These are phyloP conservation scores for Rhizophora mangle DNA, from an alignment of 345 rosid species.

Conservation along the genomic window DNA sequence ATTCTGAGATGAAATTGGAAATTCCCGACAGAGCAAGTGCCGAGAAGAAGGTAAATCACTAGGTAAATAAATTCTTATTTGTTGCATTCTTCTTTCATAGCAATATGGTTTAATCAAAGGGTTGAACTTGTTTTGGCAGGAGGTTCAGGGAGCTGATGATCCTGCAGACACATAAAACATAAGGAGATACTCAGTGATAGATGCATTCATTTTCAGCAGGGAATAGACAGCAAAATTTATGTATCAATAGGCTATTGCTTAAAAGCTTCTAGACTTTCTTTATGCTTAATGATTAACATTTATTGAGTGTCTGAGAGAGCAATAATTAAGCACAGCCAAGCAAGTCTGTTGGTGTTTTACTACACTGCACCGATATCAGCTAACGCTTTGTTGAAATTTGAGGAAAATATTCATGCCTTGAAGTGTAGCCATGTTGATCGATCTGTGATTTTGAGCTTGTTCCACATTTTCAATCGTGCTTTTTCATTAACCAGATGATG, in stretches of 20 bases:
- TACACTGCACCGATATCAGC: no score
- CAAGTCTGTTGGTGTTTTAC: no score
- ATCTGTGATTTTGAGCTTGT: no score
- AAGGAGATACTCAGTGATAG: background rate
- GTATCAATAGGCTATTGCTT: background rate
- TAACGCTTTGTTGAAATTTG: no score
- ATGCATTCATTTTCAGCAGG: slow-evolving; percentile 1
- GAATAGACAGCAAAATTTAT: slow-evolving; percentile 3
- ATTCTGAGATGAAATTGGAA: slow-evolving; percentile 42
- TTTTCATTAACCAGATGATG: no score
- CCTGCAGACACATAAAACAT: slow-evolving; percentile 31
- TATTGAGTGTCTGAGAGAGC: no score
- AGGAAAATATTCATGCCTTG: no score
- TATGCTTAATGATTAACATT: no score
- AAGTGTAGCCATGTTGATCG: no score
- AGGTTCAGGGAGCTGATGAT: slow-evolving; percentile 41
- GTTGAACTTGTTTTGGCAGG: slow-evolving; percentile 23
- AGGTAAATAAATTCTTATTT: background rate
- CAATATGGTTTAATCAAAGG: background rate
- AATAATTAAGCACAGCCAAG: no score
- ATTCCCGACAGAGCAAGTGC: slow-evolving; percentile 44
- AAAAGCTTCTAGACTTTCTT: background rate
- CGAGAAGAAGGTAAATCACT: slow-evolving; percentile 37
- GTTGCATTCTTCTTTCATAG: background rate
- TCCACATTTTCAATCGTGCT: no score